Evolutionary conservation across 805 yeast genomes (phyloP), one percentile per base, ranked within the genome.

Genomic region (Yamadazyma tumulicola): DNA sequence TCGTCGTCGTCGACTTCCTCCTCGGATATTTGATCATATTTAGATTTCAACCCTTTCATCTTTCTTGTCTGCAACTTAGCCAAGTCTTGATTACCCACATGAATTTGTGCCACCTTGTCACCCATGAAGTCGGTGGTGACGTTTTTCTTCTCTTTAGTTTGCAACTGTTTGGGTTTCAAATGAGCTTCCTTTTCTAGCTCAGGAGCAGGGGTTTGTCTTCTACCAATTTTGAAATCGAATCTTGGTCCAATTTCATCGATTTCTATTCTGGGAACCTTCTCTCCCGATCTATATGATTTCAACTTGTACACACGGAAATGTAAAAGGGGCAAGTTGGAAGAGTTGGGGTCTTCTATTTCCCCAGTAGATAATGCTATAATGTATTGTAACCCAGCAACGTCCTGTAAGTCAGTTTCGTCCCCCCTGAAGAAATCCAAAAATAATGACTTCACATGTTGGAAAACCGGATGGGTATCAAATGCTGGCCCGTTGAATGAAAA

Each of bases 221-320:
- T 78, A 31, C 98, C 98, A 38, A 93, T 73, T 49, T 81, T 79
- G 66, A 93, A 91, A 59, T 91, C 97, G 41, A 93, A 72, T 52
- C 98, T 76, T 42, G 98, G 98, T 0, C 98, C 98, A 43, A 86
- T 81, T 61, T 93, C 98, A 37, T 84, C 93, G 27, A 93, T 69
- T 65, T 93, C 97, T 16, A 93, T 89, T 57, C 98, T 75, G 37
- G 98, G 97, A 37, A 86, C 71, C 56, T 85, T 88, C 54, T 91
- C 95, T 32, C 83, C 89, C 42, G 91, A 79, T 55, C 74, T 79
- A 59, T 63, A 82, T 4, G 97, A 79, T 58, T 82, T 85, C 51
- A 93, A 65, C 51, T 82, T 78, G 60, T 91, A 93, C 19, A 88
- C 97, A 64, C 98, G 78, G 75, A 93, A 91, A 52, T 87, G 74